Percentiles rank a stretch among this genome's conserved stretches.
Evolutionary conservation across 352 stramenopile genomes (phyloP).

Genomic region (Pythium pyrilobum): DNA sequence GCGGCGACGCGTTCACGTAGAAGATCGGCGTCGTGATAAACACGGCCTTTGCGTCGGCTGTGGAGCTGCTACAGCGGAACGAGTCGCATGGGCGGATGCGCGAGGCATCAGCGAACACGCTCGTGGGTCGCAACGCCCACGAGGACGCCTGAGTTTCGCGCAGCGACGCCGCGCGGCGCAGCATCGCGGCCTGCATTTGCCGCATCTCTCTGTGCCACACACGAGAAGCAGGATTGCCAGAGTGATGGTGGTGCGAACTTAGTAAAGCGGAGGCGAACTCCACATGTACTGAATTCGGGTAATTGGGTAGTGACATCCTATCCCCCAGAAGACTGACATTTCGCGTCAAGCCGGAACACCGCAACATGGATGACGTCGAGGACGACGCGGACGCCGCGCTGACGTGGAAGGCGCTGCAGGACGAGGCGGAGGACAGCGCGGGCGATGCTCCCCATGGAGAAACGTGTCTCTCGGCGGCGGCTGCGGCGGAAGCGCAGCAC

Average conservation of each 20-base stretch:
- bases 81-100: background rate
- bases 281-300: background rate
- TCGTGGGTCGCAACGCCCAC: background rate
- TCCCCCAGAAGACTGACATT: background rate
- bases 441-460: background rate
- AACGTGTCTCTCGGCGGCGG: background rate
- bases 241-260: background rate
- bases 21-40: slow-evolving; percentile 99
- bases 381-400: slow-evolving; percentile 42
- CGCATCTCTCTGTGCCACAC: slow-evolving; percentile 7
- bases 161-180: background rate
- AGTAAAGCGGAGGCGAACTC: background rate
- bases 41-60: slow-evolving; percentile 14
- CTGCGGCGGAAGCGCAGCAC: background rate
- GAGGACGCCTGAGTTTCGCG: background rate
- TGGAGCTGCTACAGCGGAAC: background rate
- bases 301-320: no score
- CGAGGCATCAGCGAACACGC: background rate
- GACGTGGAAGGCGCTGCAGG: slow-evolving; percentile 40
- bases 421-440: slow-evolving; percentile 1
- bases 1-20: slow-evolving; percentile 99
- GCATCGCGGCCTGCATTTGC: background rate
- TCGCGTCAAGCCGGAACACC: no score
- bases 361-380: background rate
- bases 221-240: background rate